These are phyloP conservation scores for Aspergillus persii DNA, from an alignment of 2,329 filamentous ascomycete genomes.

Conservation along the genomic window DNA sequence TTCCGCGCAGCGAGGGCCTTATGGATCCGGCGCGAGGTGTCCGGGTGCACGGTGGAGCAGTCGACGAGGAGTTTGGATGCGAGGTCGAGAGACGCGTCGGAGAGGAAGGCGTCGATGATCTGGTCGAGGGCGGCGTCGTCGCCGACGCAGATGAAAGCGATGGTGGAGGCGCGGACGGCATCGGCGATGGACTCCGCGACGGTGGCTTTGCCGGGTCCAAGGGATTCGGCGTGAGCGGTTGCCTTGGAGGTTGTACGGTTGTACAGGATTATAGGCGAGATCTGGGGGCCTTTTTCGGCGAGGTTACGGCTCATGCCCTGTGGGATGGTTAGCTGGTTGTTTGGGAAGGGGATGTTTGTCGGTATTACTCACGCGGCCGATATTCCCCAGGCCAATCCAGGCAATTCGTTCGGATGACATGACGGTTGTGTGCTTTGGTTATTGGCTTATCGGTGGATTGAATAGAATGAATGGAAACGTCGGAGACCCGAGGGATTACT, in stretches of 20 bases:
- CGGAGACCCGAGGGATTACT: no score
- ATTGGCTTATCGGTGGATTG: no score
- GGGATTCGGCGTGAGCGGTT: constrained; percentile 59
- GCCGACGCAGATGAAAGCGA: constrained; percentile 78
- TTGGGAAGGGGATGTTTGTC: background rate
- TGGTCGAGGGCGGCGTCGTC: constrained; percentile 71
- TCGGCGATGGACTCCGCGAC: constrained; percentile 64
- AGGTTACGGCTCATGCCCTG: constrained; percentile 85
- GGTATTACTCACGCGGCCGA: constrained; percentile 65
- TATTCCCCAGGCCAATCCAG: constrained; percentile 84
- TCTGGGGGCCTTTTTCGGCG: constrained; percentile 70
- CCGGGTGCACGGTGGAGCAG: constrained; percentile 83
- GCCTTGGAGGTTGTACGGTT: constrained; percentile 73
- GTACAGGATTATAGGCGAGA: constrained; percentile 71
- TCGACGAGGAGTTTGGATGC: constrained; percentile 78
- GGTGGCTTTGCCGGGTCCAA: constrained; percentile 61
- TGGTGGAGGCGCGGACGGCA: constrained; percentile 65
- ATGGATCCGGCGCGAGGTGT: constrained; percentile 68
- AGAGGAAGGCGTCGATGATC: constrained; percentile 58
- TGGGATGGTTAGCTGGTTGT: constrained; percentile 6
- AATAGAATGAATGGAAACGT: no score
- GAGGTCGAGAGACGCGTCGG: constrained; percentile 46
- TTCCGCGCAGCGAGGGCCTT: constrained; percentile 57
- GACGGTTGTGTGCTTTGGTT: no score
- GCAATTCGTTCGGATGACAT: constrained; percentile 54